Conservation (phyloP, 257 asterid genomes). For the Anisodus acutangulus region DNA sequence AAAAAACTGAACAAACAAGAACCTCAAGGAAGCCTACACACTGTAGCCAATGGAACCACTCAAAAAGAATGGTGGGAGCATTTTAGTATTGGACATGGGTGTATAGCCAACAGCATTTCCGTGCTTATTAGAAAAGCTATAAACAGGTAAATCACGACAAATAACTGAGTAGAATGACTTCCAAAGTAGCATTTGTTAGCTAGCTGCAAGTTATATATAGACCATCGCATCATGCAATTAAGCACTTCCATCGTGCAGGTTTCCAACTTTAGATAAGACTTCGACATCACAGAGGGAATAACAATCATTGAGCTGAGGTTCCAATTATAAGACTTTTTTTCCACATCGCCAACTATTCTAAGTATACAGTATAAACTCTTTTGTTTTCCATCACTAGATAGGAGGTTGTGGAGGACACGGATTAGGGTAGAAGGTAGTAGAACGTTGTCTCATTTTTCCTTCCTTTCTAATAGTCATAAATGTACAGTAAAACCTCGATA, state of each 20-base stretch:
- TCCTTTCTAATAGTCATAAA: no score
- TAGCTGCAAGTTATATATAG: not conserved
- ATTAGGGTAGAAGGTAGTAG: no score
- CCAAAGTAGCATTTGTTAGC: not conserved
- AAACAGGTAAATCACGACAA: not conserved
- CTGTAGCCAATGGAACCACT: not conserved
- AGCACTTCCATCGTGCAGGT: not conserved
- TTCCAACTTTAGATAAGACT: not conserved
- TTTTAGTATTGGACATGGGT: not conserved
- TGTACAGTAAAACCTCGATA: no score
- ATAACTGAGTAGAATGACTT: not conserved
- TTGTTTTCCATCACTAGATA: no score
- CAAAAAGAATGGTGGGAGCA: not conserved
- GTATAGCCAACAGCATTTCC: not conserved
- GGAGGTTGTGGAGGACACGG: no score
- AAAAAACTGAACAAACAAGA: not conserved
- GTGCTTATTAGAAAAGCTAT: not conserved
- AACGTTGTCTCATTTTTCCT: no score
- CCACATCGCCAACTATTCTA: not conserved
- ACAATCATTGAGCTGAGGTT: conserved; percentile 3
- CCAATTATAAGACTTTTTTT: not conserved
- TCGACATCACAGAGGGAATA: not conserved
- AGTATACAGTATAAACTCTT: no score
- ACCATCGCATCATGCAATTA: not conserved
- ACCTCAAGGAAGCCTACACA: not conserved